Percentiles rank a stretch among this genome's conserved stretches.
These are phyloP conservation scores for Dothistroma septosporum DNA, from an alignment of 2,329 filamentous ascomycete species.

Conservation along the genomic window DNA sequence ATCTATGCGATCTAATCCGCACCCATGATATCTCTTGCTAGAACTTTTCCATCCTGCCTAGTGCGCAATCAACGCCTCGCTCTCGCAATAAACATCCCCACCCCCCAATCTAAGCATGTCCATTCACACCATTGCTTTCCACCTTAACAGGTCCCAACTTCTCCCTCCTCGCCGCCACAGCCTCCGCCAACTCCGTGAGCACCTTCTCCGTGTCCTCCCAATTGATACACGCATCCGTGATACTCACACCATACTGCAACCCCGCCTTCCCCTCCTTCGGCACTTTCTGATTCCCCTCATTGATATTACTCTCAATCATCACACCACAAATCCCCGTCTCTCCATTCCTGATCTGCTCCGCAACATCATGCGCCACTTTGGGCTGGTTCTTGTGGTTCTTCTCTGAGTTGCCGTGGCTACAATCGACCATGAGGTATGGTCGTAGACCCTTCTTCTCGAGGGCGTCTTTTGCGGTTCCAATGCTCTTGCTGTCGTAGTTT, in stretches of 20 bases:
- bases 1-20: background rate
- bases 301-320: conserved; percentile 98
- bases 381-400: conserved; percentile 98
- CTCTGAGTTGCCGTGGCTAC: conserved; percentile 78
- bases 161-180: conserved; percentile 69
- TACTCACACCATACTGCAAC: conserved; percentile 89
- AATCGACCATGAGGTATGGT: conserved; percentile 91
- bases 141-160: conserved; percentile 36
- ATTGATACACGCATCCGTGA: conserved; percentile 94
- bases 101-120: conserved; percentile 13
- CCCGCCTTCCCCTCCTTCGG: conserved; percentile 78
- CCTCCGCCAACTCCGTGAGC: conserved; percentile 71
- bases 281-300: conserved; percentile 90
- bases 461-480: conserved; percentile 75
- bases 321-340: conserved; percentile 90
- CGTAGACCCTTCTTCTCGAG: conserved; percentile 67
- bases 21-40: background rate
- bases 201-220: conserved; percentile 86
- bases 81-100: background rate
- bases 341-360: conserved; percentile 78
- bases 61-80: background rate
- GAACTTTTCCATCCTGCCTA: background rate
- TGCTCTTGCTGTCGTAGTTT: conserved; percentile 85
- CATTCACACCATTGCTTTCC: conserved; percentile 22
- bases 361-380: conserved; percentile 77